Base-by-base conservation (phyloP, 192 early-diverging fungal genomes). In the Coemansia sp. region DNA sequence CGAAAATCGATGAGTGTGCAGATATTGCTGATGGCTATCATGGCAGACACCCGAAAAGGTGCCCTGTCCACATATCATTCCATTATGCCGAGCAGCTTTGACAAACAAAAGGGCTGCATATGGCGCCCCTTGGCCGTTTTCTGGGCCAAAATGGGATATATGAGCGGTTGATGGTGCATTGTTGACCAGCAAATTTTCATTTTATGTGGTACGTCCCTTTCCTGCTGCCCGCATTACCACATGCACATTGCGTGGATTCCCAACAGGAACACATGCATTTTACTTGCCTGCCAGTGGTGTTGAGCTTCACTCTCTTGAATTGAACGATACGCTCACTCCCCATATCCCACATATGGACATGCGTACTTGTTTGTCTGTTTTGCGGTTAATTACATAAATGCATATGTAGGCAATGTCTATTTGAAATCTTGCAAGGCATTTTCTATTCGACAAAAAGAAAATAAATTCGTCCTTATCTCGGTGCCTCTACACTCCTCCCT, bases 11-110 rank as follows among this genome's bases (percentile, higher is more conserved):
- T 73, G 69, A 38, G 22, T 58, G 45, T 73, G 76, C 76, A 79
- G 76, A 73, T 69, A 79, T 79, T 79, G 64, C 70, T 67, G 74
- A 76, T 76, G 57, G 58, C 45, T 76, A 76, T 76, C 74, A 41
- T 60, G 24, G 38, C 19, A 23, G 15, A 60, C 15, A 27, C 37
- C 19, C 41, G 29, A 55, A 55, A 55, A 55, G 23, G 53, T 55
- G 54, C 59, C 25, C 14, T 60, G 39, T n/a, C 41, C 45, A 47
- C 24, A 45, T n/a, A 60, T 60, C n/a, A 48, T 27, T 9, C 22
- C 25, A 27, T 39, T 60, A 21, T 47, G 9, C 27, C 24, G 15
- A 53, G 51, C 23, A 53, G 51, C 51, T 53, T 53, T 53, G 25
- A 53, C 51, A 53, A 53, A 53, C 51, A 53, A 53, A 53, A 53